Percentiles rank a stretch among this genome's conserved stretches.
Conservation (phyloP, 768 basidiomycete genomes). For the Xerocomellus intermedius region DNA sequence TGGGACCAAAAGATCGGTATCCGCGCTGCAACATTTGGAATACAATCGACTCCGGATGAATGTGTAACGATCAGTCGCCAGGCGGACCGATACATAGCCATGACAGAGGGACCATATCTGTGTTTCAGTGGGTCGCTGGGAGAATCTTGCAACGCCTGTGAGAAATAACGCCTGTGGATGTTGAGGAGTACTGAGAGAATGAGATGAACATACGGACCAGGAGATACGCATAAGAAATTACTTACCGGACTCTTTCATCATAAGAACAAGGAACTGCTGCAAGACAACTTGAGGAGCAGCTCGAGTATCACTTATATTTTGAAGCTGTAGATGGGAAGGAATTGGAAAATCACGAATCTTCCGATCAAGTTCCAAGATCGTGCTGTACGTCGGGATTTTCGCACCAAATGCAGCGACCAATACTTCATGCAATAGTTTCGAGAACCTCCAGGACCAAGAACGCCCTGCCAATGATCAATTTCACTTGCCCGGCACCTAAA, state of each 20-base stretch:
- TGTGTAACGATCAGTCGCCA: slow-evolving; percentile 61
- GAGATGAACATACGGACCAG: not conserved
- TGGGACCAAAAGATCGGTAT: slow-evolving; percentile 63
- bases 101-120: slow-evolving; percentile 64
- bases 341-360: slow-evolving; percentile 60
- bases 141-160: slow-evolving; percentile 60
- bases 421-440: slow-evolving; percentile 49
- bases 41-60: slow-evolving; percentile 39
- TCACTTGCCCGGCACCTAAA: not conserved
- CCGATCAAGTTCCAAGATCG: slow-evolving; percentile 57
- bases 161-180: slow-evolving; percentile 67
- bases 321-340: slow-evolving; percentile 46
- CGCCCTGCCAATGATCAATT: slow-evolving; percentile 40
- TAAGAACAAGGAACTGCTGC: slow-evolving; percentile 44
- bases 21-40: slow-evolving; percentile 44
- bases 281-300: slow-evolving; percentile 28
- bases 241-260: slow-evolving; percentile 51
- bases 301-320: slow-evolving; percentile 18
- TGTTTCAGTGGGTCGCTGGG: slow-evolving; percentile 58
- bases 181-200: slow-evolving; percentile 51
- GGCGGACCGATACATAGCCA: slow-evolving; percentile 70
- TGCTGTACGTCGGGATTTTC: slow-evolving; percentile 48
- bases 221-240: not conserved
- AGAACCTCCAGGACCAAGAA: slow-evolving; percentile 55
- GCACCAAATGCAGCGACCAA: slow-evolving; percentile 52